Base-by-base conservation (phyloP, 306 rosid species). In the Cyclanthera cordifolia region DNA sequence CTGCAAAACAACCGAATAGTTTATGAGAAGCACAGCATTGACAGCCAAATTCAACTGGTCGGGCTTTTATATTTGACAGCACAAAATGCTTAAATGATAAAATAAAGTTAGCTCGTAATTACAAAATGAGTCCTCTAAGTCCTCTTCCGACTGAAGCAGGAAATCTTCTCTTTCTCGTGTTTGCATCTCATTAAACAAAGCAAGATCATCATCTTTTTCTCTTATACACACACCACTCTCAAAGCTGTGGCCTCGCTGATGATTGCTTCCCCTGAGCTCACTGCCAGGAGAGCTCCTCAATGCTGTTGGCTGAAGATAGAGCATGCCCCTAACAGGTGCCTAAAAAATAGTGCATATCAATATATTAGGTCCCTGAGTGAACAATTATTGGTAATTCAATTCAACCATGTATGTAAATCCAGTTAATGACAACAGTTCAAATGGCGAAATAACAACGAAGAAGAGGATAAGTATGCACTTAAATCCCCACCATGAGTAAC, bases 131-230 rank as follows among this genome's bases (percentile, higher is more conserved):
- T 81, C 87, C 73, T 89, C 94, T 5, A 89, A 79, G 79, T 86
- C 94, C 81, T 89, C 91, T 0, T 94, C 67, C 4, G 86, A 67
- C 73, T 78, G 90, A 70, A 89, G 89, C 96, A 87, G 76, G 78
- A 89, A 87, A 77, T 15, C 70, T 67, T 87, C 96, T 56, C 78
- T 87, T 79, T 87, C 96, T 30, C 81, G 80, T 41, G 80, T 72
- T 75, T 83, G 91, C 94, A 87, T 85, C 67, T 89, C 96, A 63
- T 59, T 83, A 75, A 89, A 89, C 82, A 89, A 79, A 71, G 87
- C 84, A 67, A 89, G 96, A 80, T 89, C 87, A 0, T 86, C 96
- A 25, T 85, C 96, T 78, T 87, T 86, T 77, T 79, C 94, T 73
- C 79, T 84, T 54, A 85, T 69, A 65, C 82, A 69, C 79, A 85